A percentile compares a stretch with the other conserved stretches of the same genome.
These are phyloP conservation scores for Penicillium lagena DNA, from an alignment of 495 filamentous ascomycete species.

Conservation along the genomic window DNA sequence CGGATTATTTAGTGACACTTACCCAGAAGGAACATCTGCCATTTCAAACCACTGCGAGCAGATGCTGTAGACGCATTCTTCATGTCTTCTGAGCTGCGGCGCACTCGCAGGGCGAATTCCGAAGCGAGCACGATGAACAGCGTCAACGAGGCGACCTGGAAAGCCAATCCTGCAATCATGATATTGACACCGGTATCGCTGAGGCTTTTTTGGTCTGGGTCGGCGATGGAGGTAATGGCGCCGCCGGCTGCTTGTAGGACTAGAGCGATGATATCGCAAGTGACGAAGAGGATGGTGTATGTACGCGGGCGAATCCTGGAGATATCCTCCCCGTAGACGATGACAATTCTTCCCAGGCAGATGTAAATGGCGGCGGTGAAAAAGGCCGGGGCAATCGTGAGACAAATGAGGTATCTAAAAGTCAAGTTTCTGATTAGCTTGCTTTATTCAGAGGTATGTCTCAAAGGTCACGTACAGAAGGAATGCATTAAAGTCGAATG, in stretches of 20 bases:
- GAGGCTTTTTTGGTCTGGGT: constrained; percentile 10
- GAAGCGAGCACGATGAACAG: constrained; percentile 45
- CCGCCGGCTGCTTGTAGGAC: constrained; percentile 51
- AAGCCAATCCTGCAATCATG: constrained; percentile 50
- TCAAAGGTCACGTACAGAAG: constrained; percentile 24
- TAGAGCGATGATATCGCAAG: constrained; percentile 46
- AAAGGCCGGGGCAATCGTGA: constrained; percentile 52
- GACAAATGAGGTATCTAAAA: constrained; percentile 38
- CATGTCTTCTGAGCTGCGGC: constrained; percentile 3
- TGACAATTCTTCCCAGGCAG: constrained; percentile 47
- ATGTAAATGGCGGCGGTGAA: constrained; percentile 52
- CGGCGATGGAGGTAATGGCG: constrained; percentile 41
- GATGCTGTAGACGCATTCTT: constrained; percentile 3
- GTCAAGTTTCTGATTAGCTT: constrained; percentile 1
- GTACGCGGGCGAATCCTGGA: constrained; percentile 43
- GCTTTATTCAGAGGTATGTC: background rate
- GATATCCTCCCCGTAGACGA: constrained; percentile 36
- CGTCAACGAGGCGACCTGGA: constrained; percentile 47
- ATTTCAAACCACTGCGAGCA: constrained; percentile 3
- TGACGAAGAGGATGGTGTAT: constrained; percentile 47
- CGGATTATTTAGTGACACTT: background rate
- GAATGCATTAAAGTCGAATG: constrained; percentile 29
- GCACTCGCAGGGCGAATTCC: constrained; percentile 44
- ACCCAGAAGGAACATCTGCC: constrained; percentile 11
- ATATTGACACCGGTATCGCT: constrained; percentile 37